Evolutionary conservation across 2,329 filamentous ascomycete genomes (phyloP).

Genomic region (Epichloe baconii): DNA sequence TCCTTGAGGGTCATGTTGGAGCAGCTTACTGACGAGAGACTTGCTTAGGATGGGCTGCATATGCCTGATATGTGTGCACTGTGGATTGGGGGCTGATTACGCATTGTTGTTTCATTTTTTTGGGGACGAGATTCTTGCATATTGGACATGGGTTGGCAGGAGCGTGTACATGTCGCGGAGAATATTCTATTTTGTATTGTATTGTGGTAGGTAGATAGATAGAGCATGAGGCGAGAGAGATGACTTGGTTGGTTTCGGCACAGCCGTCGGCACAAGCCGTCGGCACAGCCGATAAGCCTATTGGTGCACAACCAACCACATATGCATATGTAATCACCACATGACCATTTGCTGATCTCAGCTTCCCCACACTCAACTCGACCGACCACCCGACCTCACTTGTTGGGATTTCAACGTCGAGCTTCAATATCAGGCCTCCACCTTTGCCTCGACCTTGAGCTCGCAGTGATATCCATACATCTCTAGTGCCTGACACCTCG

Average conservation of each 20-base stretch:
- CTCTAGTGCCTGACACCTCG: no score
- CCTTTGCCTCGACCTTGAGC: background rate
- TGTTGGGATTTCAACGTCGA: no score
- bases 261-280: no score
- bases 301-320: no score
- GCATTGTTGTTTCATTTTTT: background rate
- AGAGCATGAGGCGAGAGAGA: no score
- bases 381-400: no score
- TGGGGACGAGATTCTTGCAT: background rate
- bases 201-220: background rate
- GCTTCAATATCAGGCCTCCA: no score
- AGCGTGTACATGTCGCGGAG: background rate
- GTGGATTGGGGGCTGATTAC: background rate
- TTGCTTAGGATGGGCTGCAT: constrained; percentile 30
- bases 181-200: background rate
- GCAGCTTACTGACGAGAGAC: constrained; percentile 10
- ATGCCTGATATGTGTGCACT: constrained; percentile 20
- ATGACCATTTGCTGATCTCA: background rate
- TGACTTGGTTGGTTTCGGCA: no score
- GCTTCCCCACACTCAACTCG: background rate
- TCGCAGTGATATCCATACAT: background rate
- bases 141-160: background rate
- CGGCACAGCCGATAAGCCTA: no score
- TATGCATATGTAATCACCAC: no score
- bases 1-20: background rate